Evolutionary conservation across 192 early-diverging fungal genomes (phyloP).

Genomic region (Endogone sp.): DNA sequence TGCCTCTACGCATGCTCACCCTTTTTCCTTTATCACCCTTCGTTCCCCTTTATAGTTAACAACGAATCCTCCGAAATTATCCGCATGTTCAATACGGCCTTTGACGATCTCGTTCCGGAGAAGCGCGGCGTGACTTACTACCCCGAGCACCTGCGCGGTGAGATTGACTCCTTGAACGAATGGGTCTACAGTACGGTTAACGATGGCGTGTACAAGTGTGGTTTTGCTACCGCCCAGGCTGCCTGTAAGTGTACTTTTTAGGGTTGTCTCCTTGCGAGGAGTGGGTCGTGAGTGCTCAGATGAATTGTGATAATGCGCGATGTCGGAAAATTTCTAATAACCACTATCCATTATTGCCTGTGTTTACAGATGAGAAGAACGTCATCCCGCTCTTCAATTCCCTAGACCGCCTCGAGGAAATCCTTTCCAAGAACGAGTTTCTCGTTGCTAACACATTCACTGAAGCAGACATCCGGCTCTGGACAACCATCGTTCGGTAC

Average conservation of each 20-base stretch:
- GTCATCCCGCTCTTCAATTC: constrained; percentile 68
- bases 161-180: constrained; percentile 85
- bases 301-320: too few relatives aligned
- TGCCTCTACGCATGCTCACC: neutral
- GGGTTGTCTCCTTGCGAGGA: too few relatives aligned
- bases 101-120: constrained; percentile 67
- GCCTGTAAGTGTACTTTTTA: constrained; percentile 48
- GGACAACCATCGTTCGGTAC: constrained; percentile 80
- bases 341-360: neutral
- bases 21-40: neutral
- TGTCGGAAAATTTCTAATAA: too few relatives aligned
- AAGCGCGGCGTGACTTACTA: constrained; percentile 74
- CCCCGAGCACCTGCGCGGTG: constrained; percentile 63
- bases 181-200: constrained; percentile 96
- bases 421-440: constrained; percentile 68
- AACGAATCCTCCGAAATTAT: constrained; percentile 98
- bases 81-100: constrained; percentile 87
- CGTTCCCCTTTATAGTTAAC: constrained; percentile 62
- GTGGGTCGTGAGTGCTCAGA: too few relatives aligned
- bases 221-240: constrained; percentile 85
- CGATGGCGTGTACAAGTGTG: constrained; percentile 94
- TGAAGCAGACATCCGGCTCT: constrained; percentile 93
- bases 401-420: constrained; percentile 80
- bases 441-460: constrained; percentile 80
- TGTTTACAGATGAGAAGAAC: constrained; percentile 64